Base-by-base conservation (phyloP, 768 basidiomycete genomes). In the Tulasnella sp. region DNA sequence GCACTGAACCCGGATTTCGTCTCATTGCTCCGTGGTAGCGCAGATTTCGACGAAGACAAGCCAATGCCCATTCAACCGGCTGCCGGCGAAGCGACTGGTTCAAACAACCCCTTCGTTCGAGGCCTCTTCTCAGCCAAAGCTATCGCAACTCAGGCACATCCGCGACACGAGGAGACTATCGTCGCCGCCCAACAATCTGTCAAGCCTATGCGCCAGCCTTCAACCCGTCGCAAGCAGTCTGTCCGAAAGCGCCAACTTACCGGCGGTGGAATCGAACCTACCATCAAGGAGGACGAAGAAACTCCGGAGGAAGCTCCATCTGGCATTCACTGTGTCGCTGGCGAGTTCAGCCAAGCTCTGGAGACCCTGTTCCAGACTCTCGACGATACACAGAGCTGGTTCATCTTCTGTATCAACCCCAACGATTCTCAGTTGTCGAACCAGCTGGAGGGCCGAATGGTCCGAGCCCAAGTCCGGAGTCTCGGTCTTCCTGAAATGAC, bases 381-480 rank as follows among this genome's bases (percentile, higher is more conserved):
- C 35, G 91, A 92, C 75, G 96, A 98, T 81, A 93, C 94, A 20
- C 93, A 96, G 85, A 86, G 90, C 1, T 98, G 96, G 96, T 92
- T 91, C 81, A 88, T 98, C 23, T 94, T 97, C 84, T 98, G 95
- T 82, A 85, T 99, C 81, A 95, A 93, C 83, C 95, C 96, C 5
- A 99, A 99, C 82, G 96, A 98, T 85, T 91, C 94, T 35, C 97
- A 97, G 82, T 85, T 98, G 26, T 95, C 96, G 51, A 94, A 95
- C 83, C 96, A 98, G 83, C 86, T 98, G 74, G 97, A 99, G 85
- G 93, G 94, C 15, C 87, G 96, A 69, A 91, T 92, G 55, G 92
- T 98, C 72, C 97, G 96, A 83, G 93, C 93, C 0, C 97, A 99
- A 85, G 91, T 99, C 48, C 88, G 93, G 73, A 92, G 93, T 77